Percentiles rank a stretch among this genome's conserved stretches.
These are phyloP conservation scores for Areca catechu DNA, from an alignment of 176 grass and related monocot genomes.

Conservation along the genomic window DNA sequence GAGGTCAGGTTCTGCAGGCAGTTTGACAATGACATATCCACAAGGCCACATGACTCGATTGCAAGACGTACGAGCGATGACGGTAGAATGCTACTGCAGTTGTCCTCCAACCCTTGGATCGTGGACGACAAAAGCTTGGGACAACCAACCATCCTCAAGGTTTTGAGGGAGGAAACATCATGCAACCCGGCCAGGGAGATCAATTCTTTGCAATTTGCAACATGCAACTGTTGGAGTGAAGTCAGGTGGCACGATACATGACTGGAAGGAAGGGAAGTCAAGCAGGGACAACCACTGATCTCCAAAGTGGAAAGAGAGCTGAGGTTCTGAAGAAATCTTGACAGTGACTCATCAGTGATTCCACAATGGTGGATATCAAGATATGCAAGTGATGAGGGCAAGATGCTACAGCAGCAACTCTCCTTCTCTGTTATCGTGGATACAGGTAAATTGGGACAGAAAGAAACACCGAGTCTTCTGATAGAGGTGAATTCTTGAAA, in stretches of 20 bases:
- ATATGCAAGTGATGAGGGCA: slow-evolving; percentile 8
- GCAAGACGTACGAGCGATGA: background rate
- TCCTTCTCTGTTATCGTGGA: background rate
- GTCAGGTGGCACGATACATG: background rate
- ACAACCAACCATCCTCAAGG: background rate
- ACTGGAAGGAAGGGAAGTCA: slow-evolving; percentile 4
- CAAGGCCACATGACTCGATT: slow-evolving; percentile 2
- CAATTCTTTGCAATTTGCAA: background rate
- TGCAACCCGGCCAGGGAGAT: background rate
- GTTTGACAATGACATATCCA: background rate
- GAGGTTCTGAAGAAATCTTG: slow-evolving; percentile 5
- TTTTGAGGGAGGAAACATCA: background rate
- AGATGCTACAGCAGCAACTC: background rate
- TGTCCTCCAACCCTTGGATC: background rate
- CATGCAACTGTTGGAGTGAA: slow-evolving; percentile 2
- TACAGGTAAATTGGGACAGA: background rate
- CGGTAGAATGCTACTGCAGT: background rate
- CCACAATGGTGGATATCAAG: background rate
- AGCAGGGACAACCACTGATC: background rate
- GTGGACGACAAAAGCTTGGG: background rate
- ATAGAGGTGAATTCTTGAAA: slow-evolving; percentile 4
- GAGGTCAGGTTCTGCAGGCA: background rate
- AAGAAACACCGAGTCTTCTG: background rate
- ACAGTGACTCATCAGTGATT: slow-evolving; percentile 1
- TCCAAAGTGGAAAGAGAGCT: slow-evolving; percentile 3